Base-by-base conservation (phyloP, 768 basidiomycete species). In the Rhizopogon vinicolor region DNA sequence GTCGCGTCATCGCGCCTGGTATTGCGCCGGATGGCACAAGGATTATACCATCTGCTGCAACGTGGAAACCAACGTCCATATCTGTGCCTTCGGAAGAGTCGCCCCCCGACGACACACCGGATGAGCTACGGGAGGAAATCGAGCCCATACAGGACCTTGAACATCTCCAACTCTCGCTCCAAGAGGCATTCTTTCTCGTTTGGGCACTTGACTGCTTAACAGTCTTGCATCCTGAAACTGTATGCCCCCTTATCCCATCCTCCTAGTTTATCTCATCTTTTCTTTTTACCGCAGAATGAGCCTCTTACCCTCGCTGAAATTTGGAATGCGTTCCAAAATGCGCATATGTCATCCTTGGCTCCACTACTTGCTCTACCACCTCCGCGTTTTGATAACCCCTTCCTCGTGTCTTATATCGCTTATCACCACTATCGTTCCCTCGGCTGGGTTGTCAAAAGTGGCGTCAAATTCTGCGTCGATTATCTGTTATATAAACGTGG, bases 401-500 rank as follows among this genome's bases (percentile, higher is more conserved):
- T 98, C 73, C 73, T 99, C 25, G 77, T 98, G 41, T 81, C 91
- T 63, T 99, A 98, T 63, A 84, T 87, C 48, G 84, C 84, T 3
- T 97, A 95, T 64, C 96, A 98, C 68, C 94, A 98, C 70, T 98
- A 90, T 66, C 84, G 96, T 14, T 93, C 94, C 4, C 79, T 98
- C 7, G 97, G 97, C 25, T 99, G 96, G 97, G 91, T 98, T 18
- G 86, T 97, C 59, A 93, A 94, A 70, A 84, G 86, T 29, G 97
- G 97, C 1, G 86, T 97, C 76, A 99, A 99, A 70, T 99, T 99
- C 71, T 98, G 95, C 63, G 89, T 89, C 40, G 97, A 99, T 65
- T 94, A 89, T 72, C 80, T 99, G 9, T 72, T 98, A 28, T 99
- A 99, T 70, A 94, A 92, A 62, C 83, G 91, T 12, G 97, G 97